phyloP scores from a whole-genome alignment of 495 filamentous ascomycete species.

The Aspergillus saccharolyticus region DNA sequence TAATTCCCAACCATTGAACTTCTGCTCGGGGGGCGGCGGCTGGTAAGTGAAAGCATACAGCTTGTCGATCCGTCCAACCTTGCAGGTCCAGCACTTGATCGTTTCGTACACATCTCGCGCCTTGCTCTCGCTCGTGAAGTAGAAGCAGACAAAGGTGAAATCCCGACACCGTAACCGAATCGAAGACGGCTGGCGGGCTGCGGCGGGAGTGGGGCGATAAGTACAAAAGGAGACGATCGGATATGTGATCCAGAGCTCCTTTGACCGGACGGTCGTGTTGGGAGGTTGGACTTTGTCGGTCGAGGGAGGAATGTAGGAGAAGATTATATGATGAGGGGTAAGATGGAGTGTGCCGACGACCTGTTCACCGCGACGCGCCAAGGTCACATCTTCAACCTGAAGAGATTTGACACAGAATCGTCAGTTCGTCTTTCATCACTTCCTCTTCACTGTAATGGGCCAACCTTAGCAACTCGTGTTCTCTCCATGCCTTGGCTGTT shows the following conservation, averaged over 20 bases:
- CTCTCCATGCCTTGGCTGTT: slow-evolving; percentile 48
- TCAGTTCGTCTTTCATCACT: slow-evolving; percentile 1
- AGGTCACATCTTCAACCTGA: slow-evolving; percentile 59
- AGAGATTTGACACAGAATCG: slow-evolving; percentile 3
- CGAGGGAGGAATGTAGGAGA: slow-evolving; percentile 45
- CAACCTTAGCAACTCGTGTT: slow-evolving; percentile 54
- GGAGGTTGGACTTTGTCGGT: slow-evolving; percentile 32
- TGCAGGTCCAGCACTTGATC: slow-evolving; percentile 78
- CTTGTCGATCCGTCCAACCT: slow-evolving; percentile 77
- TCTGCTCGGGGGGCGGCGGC: slow-evolving; percentile 66
- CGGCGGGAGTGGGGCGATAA: slow-evolving; percentile 63
- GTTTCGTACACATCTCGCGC: slow-evolving; percentile 85
- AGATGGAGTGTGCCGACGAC: slow-evolving; percentile 58
- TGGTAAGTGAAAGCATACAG: slow-evolving; percentile 86
- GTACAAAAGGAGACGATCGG: slow-evolving; percentile 78
- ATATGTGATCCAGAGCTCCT: slow-evolving; percentile 88
- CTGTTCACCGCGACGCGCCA: slow-evolving; percentile 56
- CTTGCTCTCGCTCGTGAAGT: slow-evolving; percentile 68
- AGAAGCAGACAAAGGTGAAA: slow-evolving; percentile 88
- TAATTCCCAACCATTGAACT: slow-evolving; percentile 77
- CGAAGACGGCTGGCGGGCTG: slow-evolving; percentile 67
- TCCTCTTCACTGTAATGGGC: slow-evolving; percentile 1
- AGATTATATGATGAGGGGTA: slow-evolving; percentile 63
- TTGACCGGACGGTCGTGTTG: slow-evolving; percentile 43
- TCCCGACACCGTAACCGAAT: slow-evolving; percentile 88